Conservation (phyloP, 2,329 filamentous ascomycete genomes). For the Colletotrichum kahawae region DNA sequence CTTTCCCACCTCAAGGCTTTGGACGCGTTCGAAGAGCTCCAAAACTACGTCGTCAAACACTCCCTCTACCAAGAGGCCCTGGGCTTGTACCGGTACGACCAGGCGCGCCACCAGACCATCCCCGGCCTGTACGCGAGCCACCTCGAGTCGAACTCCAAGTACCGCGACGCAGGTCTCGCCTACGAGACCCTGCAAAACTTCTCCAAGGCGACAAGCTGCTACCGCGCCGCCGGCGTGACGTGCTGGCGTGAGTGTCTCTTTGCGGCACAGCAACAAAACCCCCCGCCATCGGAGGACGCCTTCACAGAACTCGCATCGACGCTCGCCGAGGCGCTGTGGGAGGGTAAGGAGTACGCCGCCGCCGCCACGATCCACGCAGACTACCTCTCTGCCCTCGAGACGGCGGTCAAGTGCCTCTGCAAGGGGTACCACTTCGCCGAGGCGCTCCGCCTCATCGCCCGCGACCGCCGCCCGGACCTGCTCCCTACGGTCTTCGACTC, state of each 20-base stretch:
- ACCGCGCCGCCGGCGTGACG: slow-evolving; percentile 75
- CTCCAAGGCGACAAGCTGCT: slow-evolving; percentile 77
- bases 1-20: slow-evolving; percentile 76
- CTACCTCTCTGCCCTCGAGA: slow-evolving; percentile 75
- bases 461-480: slow-evolving; percentile 64
- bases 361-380: slow-evolving; percentile 84
- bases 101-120: slow-evolving; percentile 67
- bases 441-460: slow-evolving; percentile 78
- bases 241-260: slow-evolving; percentile 93
- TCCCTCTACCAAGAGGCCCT: slow-evolving; percentile 79
- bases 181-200: slow-evolving; percentile 87
- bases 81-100: slow-evolving; percentile 83
- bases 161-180: slow-evolving; percentile 86
- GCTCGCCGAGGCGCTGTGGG: slow-evolving; percentile 79
- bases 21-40: slow-evolving; percentile 77
- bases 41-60: slow-evolving; percentile 80
- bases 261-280: slow-evolving; percentile 70
- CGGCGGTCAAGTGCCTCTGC: slow-evolving; percentile 79
- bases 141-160: slow-evolving; percentile 75
- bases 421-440: slow-evolving; percentile 87
- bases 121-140: slow-evolving; percentile 81
- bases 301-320: slow-evolving; percentile 72
- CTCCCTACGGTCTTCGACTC: slow-evolving; percentile 74
- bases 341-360: slow-evolving; percentile 82
- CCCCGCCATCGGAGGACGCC: slow-evolving; percentile 64